phyloP scores from a whole-genome alignment of 1,139 yeast genomes.

The Pichiaceae sp. region DNA sequence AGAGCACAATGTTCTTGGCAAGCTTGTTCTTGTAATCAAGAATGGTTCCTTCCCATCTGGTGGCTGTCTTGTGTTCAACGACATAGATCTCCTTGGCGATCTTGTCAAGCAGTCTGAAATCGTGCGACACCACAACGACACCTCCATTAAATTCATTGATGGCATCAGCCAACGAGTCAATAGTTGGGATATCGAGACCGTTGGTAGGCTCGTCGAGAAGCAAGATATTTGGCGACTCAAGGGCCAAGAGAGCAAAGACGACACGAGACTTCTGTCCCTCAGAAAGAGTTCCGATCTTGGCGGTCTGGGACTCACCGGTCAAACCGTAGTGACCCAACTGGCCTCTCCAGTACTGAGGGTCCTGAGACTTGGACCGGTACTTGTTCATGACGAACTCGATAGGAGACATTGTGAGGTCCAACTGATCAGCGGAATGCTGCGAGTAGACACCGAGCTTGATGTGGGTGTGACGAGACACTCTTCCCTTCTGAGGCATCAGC shows the following conservation, averaged over 20 bases:
- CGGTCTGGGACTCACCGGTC: conserved; percentile 98
- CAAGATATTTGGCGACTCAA: conserved; percentile 91
- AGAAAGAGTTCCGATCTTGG: conserved; percentile 95
- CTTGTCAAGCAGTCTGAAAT: conserved; percentile 95
- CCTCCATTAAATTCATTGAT: conserved; percentile 94
- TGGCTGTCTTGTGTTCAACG: conserved; percentile 89
- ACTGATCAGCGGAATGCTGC: conserved; percentile 97
- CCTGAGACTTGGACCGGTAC: conserved; percentile 85
- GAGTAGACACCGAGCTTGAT: conserved; percentile 98
- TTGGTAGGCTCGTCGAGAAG: conserved; percentile 98
- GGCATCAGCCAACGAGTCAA: conserved; percentile 96
- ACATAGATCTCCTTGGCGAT: conserved; percentile 96
- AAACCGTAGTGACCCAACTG: conserved; percentile 97
- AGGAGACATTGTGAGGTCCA: conserved; percentile 90
- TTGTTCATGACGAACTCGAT: conserved; percentile 95
- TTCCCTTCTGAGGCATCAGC: conserved; percentile 80
- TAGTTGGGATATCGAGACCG: conserved; percentile 97
- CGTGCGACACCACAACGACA: conserved; percentile 97
- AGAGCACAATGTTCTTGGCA: conserved; percentile 80
- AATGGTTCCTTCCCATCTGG: conserved; percentile 92
- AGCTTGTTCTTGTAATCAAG: conserved; percentile 87
- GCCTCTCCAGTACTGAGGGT: conserved; percentile 98
- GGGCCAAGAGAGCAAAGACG: conserved; percentile 90
- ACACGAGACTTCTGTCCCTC: conserved; percentile 99
- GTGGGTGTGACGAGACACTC: conserved; percentile 96